These are phyloP conservation scores for Aureoboletus auriporus DNA, from an alignment of 768 basidiomycete species.

Conservation along the genomic window DNA sequence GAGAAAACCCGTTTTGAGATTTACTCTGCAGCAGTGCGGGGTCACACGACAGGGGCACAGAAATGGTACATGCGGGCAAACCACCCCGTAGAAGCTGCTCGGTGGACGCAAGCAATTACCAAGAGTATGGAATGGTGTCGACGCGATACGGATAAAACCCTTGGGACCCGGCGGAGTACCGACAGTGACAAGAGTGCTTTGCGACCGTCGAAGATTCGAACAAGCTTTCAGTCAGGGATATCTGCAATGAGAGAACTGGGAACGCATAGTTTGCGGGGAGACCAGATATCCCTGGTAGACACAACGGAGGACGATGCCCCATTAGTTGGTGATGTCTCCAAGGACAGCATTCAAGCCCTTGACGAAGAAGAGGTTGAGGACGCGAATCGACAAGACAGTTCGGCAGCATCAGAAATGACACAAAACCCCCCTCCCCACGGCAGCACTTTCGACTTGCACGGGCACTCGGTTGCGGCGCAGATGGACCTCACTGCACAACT, in stretches of 20 bases:
- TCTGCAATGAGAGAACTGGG: slow-evolving; percentile 22
- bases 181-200: slow-evolving; percentile 46
- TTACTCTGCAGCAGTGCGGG: slow-evolving; percentile 52
- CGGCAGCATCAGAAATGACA: slow-evolving; percentile 41
- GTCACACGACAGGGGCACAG: slow-evolving; percentile 44
- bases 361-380: slow-evolving; percentile 28
- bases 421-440: slow-evolving; percentile 52
- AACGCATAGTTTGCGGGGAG: slow-evolving; percentile 20
- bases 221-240: slow-evolving; percentile 30
- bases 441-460: slow-evolving; percentile 58
- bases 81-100: slow-evolving; percentile 83
- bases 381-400: slow-evolving; percentile 40
- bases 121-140: slow-evolving; percentile 71
- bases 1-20: slow-evolving; percentile 83
- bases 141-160: slow-evolving; percentile 33
- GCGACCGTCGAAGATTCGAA: slow-evolving; percentile 26
- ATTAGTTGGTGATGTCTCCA: slow-evolving; percentile 4
- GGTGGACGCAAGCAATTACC: slow-evolving; percentile 78
- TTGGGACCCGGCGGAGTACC: slow-evolving; percentile 35
- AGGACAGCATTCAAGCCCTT: slow-evolving; percentile 22
- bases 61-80: slow-evolving; percentile 84
- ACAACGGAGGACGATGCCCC: slow-evolving; percentile 14
- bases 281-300: slow-evolving; percentile 24
- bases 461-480: slow-evolving; percentile 68
- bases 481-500: slow-evolving; percentile 73